These are phyloP conservation scores for Boletus pseudo-olivaceus DNA, from an alignment of 768 basidiomycete species.

Conservation along the genomic window DNA sequence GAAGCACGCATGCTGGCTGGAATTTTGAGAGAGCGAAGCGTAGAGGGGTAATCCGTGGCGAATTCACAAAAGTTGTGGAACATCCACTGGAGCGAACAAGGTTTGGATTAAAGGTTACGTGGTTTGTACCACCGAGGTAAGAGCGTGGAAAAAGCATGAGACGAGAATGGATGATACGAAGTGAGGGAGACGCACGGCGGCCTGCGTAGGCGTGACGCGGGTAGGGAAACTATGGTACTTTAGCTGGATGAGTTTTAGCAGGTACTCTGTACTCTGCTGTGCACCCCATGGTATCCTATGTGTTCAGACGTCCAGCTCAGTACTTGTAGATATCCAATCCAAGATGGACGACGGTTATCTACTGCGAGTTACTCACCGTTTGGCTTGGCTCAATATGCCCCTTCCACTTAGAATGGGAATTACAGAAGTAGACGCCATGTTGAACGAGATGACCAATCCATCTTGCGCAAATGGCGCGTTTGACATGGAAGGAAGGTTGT, in stretches of 20 bases:
- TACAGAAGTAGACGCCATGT: constrained; percentile 86
- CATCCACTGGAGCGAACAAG: constrained; percentile 71
- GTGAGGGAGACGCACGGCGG: constrained; percentile 53
- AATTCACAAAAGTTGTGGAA: constrained; percentile 83
- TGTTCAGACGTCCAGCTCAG: not conserved
- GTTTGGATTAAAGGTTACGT: not conserved
- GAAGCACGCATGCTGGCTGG: constrained; percentile 59
- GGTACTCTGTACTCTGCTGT: constrained; percentile 84
- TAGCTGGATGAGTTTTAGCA: constrained; percentile 89
- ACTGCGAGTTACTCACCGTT: constrained; percentile 56
- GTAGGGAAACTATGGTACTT: constrained; percentile 94
- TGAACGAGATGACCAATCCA: constrained; percentile 87
- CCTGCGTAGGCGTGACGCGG: constrained; percentile 71
- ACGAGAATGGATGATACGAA: not conserved
- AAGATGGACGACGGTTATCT: not conserved
- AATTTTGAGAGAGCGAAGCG: constrained; percentile 64
- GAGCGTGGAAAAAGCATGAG: not conserved
- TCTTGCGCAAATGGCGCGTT: constrained; percentile 50
- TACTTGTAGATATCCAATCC: not conserved
- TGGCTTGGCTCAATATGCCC: constrained; percentile 80
- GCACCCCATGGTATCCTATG: constrained; percentile 93
- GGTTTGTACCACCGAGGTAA: not conserved
- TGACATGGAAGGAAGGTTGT: constrained; percentile 43
- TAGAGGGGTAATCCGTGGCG: constrained; percentile 66
- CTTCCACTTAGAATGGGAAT: constrained; percentile 83